Evolutionary conservation across 208 protist genomes (phyloP).

Genomic region (Herpetomonas muscarum): DNA sequence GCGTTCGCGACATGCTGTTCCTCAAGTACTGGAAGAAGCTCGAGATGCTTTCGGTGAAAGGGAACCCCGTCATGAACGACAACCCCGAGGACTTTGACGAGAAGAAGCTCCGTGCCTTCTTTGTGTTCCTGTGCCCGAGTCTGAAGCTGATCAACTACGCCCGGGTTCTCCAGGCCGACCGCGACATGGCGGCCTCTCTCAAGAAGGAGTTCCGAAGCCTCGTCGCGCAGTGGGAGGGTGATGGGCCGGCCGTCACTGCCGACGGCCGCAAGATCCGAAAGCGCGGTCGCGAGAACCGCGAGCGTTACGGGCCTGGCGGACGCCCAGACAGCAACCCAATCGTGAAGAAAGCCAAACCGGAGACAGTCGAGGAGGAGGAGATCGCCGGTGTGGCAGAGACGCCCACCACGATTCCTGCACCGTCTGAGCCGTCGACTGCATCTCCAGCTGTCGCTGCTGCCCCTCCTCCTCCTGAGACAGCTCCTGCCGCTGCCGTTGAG

Average conservation of each 20-base stretch:
- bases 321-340: neutral
- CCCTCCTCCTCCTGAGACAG: too few relatives aligned
- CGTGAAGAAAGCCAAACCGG: too few relatives aligned
- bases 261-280: slow-evolving; percentile 63
- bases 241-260: slow-evolving; percentile 4
- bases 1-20: slow-evolving; percentile 59
- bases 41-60: slow-evolving; percentile 64
- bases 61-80: slow-evolving; percentile 54
- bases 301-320: neutral
- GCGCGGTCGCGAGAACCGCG: slow-evolving; percentile 68
- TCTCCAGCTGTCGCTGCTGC: too few relatives aligned
- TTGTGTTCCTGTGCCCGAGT: slow-evolving; percentile 75
- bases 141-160: slow-evolving; percentile 84
- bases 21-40: slow-evolving; percentile 69
- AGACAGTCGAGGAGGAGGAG: too few relatives aligned
- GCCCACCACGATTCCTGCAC: neutral
- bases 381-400: slow-evolving; percentile 8
- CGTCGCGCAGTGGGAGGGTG: slow-evolving; percentile 21
- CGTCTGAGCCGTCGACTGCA: neutral
- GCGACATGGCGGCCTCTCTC: slow-evolving; percentile 16
- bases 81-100: slow-evolving; percentile 37
- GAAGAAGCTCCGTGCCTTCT: slow-evolving; percentile 62
- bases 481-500: slow-evolving; percentile 1
- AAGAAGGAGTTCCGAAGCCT: slow-evolving; percentile 45
- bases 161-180: slow-evolving; percentile 63